Conservation (phyloP, 345 rosid genomes). For the Schrenkiella parvula region DNA sequence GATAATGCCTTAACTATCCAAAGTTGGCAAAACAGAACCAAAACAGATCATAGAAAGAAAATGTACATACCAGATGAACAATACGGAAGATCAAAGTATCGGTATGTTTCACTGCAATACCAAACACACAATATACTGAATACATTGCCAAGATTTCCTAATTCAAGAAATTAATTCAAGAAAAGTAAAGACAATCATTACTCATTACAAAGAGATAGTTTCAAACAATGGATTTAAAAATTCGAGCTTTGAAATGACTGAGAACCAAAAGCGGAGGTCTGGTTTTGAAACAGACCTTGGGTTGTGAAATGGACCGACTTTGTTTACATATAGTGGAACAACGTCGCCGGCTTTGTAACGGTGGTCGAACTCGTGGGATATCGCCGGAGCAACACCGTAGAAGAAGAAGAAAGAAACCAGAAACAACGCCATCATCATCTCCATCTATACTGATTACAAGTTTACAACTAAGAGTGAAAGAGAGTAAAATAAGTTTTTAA, state of each 20-base stretch:
- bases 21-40: not conserved
- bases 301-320: slow-evolving; percentile 66
- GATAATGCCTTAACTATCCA: not conserved
- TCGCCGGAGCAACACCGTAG: slow-evolving; percentile 15
- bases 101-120: slow-evolving; percentile 42
- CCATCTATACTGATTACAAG: too few relatives aligned
- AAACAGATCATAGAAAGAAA: not conserved
- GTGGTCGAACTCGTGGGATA: slow-evolving; percentile 49
- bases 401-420: not conserved
- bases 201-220: too few relatives aligned
- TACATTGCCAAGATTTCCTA: too few relatives aligned
- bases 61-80: slow-evolving; percentile 41
- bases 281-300: slow-evolving; percentile 36
- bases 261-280: not conserved
- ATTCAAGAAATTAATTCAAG: too few relatives aligned
- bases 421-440: too few relatives aligned
- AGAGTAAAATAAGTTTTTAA: too few relatives aligned
- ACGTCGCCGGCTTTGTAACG: slow-evolving; percentile 49
- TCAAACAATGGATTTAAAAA: too few relatives aligned
- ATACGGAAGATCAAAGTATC: slow-evolving; percentile 49
- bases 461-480: too few relatives aligned
- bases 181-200: too few relatives aligned
- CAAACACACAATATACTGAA: too few relatives aligned
- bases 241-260: not conserved
- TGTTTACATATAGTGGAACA: slow-evolving; percentile 60